A percentile compares a stretch with the other conserved stretches of the same genome.
Conservation (phyloP, 2,329 filamentous ascomycete species). For the Domatiomyces globalis region DNA sequence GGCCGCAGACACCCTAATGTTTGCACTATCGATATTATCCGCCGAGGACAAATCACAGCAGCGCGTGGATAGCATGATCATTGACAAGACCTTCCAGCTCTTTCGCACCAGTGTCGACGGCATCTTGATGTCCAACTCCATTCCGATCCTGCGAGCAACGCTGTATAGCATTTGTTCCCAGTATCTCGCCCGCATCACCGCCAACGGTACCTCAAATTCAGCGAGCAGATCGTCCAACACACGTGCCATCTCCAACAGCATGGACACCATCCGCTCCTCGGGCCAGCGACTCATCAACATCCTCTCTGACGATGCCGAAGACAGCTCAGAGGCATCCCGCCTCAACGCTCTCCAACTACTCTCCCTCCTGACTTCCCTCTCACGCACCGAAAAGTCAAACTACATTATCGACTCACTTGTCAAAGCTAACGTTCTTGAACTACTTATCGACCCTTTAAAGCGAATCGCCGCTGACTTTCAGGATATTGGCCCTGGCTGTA, state of each 20-base stretch:
- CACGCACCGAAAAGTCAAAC: conserved; percentile 54
- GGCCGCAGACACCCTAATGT: conserved; percentile 53
- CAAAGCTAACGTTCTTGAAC: conserved; percentile 76
- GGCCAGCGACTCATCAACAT: conserved; percentile 73
- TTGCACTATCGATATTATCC: conserved; percentile 19
- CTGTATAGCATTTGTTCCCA: conserved; percentile 89
- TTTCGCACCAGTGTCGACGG: conserved; percentile 77
- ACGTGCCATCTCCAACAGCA: conserved; percentile 35
- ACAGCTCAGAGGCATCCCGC: conserved; percentile 66
- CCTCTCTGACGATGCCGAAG: conserved; percentile 84
- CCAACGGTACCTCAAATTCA: conserved; percentile 26
- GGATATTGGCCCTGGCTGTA: conserved; percentile 43
- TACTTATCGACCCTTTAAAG: conserved; percentile 78
- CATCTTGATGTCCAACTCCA: conserved; percentile 55
- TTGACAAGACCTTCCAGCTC: conserved; percentile 79
- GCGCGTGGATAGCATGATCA: conserved; percentile 53
- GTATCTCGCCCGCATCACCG: conserved; percentile 56
- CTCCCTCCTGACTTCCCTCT: conserved; percentile 59
- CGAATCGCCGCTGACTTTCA: conserved; percentile 60
- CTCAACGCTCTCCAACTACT: conserved; percentile 78
- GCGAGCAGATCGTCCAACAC: conserved; percentile 32
- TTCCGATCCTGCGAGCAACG: conserved; percentile 58
- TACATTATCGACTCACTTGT: conserved; percentile 67
- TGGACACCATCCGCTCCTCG: conserved; percentile 60
- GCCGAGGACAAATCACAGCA: conserved; percentile 26